Evolutionary conservation across 371 early-diverging fungal species (phyloP), one percentile per base, ranked within the genome.

Genomic region (Apophysomyces elegans): DNA sequence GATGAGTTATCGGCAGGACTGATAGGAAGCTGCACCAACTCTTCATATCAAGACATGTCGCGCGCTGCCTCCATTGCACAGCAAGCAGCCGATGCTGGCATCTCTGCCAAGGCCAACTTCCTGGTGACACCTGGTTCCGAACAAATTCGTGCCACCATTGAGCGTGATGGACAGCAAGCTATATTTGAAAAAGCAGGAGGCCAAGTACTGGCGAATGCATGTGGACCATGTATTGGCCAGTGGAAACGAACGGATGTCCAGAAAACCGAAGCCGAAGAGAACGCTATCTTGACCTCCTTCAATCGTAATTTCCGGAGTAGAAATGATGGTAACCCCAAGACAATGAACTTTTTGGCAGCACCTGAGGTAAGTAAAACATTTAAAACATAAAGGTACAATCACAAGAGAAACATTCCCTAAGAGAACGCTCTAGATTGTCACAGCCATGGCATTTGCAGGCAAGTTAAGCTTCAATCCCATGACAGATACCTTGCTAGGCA

Each of bases 291-390:
- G 68, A 94, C 95, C 21, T 96, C 96, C 11, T 98, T 94, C 86
- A 98, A 98, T 86, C 93, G 98, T 75, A 98, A 98, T 86, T 98
- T 98, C 85, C 90, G 91, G 58, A 93, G 91, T 61, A 91, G 98
- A 69, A 98, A 98, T 77, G 98, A 98, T 75, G 96, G 93, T 64
- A 95, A 96, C 78, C 88, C 97, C 43, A 87, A 90, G 61, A 98
- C 98, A 56, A 91, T 93, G 89, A 91, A 93, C 85, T 98, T 98
- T 70, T 84, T 98, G 73, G 91, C 98, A 61, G 92, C 94, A 35
- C 98, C 98, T 12, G 97, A 98, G 80, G 81, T 83, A 75, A 64
- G 56, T 56, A 44, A n/a, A 1, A 43, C 4, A 16, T 46, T 35
- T 58, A 21, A 21, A 11, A 47, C 8, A 60, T 56, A 46, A 38